Evolutionary conservation across 768 basidiomycete species (phyloP).

Genomic region (Termitomyces sp.): DNA sequence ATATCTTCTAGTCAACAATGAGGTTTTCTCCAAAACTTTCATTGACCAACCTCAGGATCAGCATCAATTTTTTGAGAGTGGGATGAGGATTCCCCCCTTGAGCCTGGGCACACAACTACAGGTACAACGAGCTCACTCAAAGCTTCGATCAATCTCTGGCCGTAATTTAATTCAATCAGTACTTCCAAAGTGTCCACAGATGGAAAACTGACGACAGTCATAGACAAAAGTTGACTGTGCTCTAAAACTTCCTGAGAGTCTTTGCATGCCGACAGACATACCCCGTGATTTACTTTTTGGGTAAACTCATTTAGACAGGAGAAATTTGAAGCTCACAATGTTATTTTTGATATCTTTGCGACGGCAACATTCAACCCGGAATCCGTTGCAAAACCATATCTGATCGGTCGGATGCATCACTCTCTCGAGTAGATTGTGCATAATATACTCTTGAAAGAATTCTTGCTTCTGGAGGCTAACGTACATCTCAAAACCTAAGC

Average conservation of each 20-base stretch:
- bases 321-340: neutral
- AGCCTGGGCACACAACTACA: neutral
- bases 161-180: neutral
- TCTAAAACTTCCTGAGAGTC: neutral
- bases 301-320: neutral
- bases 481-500: neutral
- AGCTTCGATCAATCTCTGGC: neutral
- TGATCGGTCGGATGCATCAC: neutral
- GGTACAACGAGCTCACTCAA: neutral
- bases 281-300: neutral
- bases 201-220: neutral
- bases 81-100: neutral
- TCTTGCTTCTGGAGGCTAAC: neutral
- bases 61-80: slow-evolving; percentile 2
- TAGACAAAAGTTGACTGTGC: neutral
- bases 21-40: too few relatives aligned
- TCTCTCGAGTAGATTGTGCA: neutral
- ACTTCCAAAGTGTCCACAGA: neutral
- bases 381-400: neutral
- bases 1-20: neutral
- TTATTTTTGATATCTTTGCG: neutral
- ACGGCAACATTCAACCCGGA: neutral
- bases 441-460: neutral
- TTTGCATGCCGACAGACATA: slow-evolving; percentile 5
- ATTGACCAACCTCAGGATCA: neutral